Evolutionary conservation across 768 basidiomycete genomes (phyloP).

Genomic region (Lyophyllum atratum): DNA sequence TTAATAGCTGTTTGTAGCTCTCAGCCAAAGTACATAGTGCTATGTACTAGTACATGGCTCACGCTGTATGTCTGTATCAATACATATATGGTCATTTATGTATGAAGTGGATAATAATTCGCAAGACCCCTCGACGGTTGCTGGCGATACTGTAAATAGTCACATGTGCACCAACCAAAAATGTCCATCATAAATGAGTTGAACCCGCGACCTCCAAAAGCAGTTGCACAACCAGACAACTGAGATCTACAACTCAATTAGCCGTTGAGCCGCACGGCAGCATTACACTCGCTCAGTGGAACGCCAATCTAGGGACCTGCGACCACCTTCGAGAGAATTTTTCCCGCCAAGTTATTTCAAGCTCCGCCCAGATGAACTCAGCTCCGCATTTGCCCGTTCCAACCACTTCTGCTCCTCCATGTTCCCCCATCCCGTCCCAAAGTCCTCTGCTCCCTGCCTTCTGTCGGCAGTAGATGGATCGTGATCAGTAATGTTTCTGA

Average conservation of each 20-base stretch:
- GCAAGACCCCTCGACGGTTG: no score
- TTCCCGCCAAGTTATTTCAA: not conserved
- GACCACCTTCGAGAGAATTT: not conserved
- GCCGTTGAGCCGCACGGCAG: not conserved
- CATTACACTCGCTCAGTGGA: not conserved
- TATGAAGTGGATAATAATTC: not conserved
- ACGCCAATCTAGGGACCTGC: not conserved
- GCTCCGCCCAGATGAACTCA: not conserved
- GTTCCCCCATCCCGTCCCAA: not conserved
- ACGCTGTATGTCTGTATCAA: not conserved
- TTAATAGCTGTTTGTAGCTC: not conserved
- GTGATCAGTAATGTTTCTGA: not conserved
- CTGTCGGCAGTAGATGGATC: not conserved
- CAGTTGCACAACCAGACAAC: not conserved
- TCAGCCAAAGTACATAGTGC: not conserved
- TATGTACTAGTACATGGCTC: not conserved
- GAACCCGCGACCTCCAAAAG: not conserved
- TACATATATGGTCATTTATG: not conserved
- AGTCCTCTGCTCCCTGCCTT: not conserved
- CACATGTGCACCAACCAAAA: not conserved
- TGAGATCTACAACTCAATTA: not conserved
- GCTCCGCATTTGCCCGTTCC: not conserved
- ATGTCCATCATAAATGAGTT: not conserved
- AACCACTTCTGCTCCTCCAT: not conserved
- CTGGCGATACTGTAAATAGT: not conserved